These are phyloP conservation scores for Aspergillus uvarum DNA, from an alignment of 2,329 filamentous ascomycete species.

Conservation along the genomic window DNA sequence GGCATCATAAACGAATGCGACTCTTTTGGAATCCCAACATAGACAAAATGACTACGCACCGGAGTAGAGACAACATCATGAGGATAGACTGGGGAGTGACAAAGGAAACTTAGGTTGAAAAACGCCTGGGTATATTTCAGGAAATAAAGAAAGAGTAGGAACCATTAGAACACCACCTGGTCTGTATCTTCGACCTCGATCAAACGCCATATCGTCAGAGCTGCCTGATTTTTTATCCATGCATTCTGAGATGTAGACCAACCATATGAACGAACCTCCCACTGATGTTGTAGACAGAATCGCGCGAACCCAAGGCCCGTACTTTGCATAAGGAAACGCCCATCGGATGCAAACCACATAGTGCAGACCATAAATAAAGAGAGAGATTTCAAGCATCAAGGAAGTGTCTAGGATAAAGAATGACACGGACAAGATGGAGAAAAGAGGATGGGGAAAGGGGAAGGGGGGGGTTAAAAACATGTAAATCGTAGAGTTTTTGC, in stretches of 20 bases:
- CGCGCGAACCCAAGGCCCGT: slow-evolving; percentile 17
- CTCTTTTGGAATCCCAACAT: background rate
- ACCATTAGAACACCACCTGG: slow-evolving; percentile 32
- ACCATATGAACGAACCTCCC: slow-evolving; percentile 23
- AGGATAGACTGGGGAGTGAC: slow-evolving; percentile 6
- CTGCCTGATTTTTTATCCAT: slow-evolving; percentile 19
- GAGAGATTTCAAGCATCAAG: slow-evolving; percentile 9
- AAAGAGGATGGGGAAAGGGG: background rate
- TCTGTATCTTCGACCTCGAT: slow-evolving; percentile 29
- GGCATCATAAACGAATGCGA: background rate
- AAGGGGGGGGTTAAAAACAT: background rate
- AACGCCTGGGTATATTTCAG: slow-evolving; percentile 40
- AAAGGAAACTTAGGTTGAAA: slow-evolving; percentile 15
- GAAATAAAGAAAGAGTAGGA: slow-evolving; percentile 24
- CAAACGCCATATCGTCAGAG: slow-evolving; percentile 34
- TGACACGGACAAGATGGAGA: slow-evolving; percentile 3
- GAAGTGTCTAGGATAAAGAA: slow-evolving; percentile 12
- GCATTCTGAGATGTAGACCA: slow-evolving; percentile 25
- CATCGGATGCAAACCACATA: slow-evolving; percentile 32
- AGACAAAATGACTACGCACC: background rate
- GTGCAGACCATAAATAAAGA: slow-evolving; percentile 11
- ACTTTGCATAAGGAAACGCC: slow-evolving; percentile 31
- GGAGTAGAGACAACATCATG: slow-evolving; percentile 6
- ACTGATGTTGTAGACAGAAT: slow-evolving; percentile 16
- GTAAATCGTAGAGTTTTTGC: background rate